A percentile compares a stretch with the other conserved stretches of the same genome.
Conservation (phyloP, 495 filamentous ascomycete species). For the Penicillium coffeae region DNA sequence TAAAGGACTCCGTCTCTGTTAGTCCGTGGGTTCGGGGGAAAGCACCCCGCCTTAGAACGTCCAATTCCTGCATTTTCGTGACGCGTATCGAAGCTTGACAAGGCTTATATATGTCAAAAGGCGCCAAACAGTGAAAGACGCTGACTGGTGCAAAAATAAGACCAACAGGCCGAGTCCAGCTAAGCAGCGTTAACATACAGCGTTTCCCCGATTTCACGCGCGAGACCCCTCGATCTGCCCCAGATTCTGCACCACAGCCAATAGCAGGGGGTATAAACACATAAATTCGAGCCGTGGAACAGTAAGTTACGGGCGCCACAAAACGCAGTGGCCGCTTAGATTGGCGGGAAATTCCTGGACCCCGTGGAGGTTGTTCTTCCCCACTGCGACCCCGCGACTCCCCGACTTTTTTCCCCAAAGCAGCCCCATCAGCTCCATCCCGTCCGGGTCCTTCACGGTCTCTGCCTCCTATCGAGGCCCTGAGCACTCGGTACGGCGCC, state of each 20-base stretch:
- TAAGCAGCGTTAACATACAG: background rate
- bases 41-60: too few species aligned
- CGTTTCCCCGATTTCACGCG: background rate
- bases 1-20: too few species aligned
- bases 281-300: background rate
- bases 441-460: background rate
- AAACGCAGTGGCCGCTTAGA: background rate
- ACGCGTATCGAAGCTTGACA: background rate
- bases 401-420: constrained; percentile 20
- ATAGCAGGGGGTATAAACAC: too few species aligned
- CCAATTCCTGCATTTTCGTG: too few species aligned
- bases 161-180: background rate
- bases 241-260: background rate
- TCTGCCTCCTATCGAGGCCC: background rate
- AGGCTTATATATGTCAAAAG: background rate
- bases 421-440: constrained; percentile 9
- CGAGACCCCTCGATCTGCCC: background rate
- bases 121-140: background rate
- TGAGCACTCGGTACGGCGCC: background rate
- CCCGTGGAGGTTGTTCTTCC: constrained; percentile 1
- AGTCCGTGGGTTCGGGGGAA: too few species aligned
- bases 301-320: background rate
- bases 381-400: constrained; percentile 7
- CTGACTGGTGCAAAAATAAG: background rate
- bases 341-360: constrained; percentile 17